Evolutionary conservation across 2,329 filamentous ascomycete species (phyloP).

Genomic region (Penicillium concentricum): DNA sequence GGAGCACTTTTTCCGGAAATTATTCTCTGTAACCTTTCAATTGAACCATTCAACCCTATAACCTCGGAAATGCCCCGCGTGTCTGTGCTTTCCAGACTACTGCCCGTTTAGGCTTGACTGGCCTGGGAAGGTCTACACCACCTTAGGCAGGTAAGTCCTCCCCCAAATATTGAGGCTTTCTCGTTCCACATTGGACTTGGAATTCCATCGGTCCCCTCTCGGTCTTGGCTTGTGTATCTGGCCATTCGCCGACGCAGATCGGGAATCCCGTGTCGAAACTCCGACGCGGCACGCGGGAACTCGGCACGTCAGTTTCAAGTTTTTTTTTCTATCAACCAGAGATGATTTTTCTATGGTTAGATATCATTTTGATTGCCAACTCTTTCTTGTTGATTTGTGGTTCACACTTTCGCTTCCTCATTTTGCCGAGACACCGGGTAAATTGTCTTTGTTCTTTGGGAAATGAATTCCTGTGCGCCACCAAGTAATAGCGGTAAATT

Average conservation of each 20-base stretch:
- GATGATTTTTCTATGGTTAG: background rate
- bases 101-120: background rate
- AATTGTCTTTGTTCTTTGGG: background rate
- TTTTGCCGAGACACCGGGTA: slow-evolving; percentile 1
- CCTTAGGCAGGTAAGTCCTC: background rate
- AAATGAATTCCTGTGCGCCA: background rate
- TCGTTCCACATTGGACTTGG: background rate
- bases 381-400: background rate
- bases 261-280: slow-evolving; percentile 8
- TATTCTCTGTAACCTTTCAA: too few species aligned
- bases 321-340: background rate
- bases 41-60: too few species aligned
- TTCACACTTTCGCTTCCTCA: background rate
- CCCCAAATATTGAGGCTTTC: background rate
- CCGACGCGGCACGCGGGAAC: slow-evolving; percentile 12
- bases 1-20: too few species aligned
- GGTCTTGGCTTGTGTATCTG: background rate
- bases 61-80: background rate
- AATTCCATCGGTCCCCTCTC: background rate
- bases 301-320: slow-evolving; percentile 11
- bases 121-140: too few species aligned
- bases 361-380: background rate
- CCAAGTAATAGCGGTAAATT: background rate
- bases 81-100: slow-evolving; percentile 4
- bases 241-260: background rate